phyloP scores from a whole-genome alignment of 805 yeast species.

The Suhomyces sp. region DNA sequence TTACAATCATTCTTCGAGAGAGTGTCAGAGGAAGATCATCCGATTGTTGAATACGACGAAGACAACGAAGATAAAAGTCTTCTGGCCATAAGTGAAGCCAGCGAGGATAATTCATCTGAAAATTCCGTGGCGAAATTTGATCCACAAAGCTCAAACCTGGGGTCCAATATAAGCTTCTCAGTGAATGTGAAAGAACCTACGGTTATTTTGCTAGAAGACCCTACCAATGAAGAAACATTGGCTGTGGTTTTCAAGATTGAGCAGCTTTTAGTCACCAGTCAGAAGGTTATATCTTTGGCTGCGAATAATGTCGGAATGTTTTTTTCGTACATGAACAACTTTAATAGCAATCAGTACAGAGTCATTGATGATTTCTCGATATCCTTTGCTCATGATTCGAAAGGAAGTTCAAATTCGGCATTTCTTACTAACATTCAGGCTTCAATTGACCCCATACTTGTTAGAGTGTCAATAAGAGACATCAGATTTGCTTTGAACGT shows the following conservation, averaged over 20 bases:
- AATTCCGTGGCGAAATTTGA: not conserved
- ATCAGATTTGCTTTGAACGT: slow-evolving; percentile 75
- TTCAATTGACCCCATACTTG: slow-evolving; percentile 72
- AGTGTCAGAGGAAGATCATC: slow-evolving; percentile 34
- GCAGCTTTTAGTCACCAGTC: slow-evolving; percentile 68
- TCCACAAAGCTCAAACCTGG: not conserved
- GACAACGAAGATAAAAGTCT: slow-evolving; percentile 9
- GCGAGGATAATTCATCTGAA: not conserved
- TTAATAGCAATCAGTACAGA: slow-evolving; percentile 60
- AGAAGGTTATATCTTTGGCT: slow-evolving; percentile 61
- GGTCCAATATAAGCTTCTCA: slow-evolving; percentile 45
- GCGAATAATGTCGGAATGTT: slow-evolving; percentile 85
- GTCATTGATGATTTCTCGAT: slow-evolving; percentile 87
- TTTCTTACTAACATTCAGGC: slow-evolving; percentile 63
- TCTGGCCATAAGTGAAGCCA: not conserved
- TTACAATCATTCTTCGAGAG: slow-evolving; percentile 60
- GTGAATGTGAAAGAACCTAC: slow-evolving; percentile 76
- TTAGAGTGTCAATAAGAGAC: slow-evolving; percentile 84
- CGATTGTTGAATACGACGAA: slow-evolving; percentile 13
- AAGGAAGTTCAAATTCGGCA: slow-evolving; percentile 59
- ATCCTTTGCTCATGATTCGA: slow-evolving; percentile 66
- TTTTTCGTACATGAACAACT: slow-evolving; percentile 67
- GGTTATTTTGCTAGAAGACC: slow-evolving; percentile 75
- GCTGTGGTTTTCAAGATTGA: slow-evolving; percentile 89
- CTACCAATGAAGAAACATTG: slow-evolving; percentile 64